Evolutionary conservation across 306 rosid genomes (phyloP).

Genomic region (Cucurbita maxima): DNA sequence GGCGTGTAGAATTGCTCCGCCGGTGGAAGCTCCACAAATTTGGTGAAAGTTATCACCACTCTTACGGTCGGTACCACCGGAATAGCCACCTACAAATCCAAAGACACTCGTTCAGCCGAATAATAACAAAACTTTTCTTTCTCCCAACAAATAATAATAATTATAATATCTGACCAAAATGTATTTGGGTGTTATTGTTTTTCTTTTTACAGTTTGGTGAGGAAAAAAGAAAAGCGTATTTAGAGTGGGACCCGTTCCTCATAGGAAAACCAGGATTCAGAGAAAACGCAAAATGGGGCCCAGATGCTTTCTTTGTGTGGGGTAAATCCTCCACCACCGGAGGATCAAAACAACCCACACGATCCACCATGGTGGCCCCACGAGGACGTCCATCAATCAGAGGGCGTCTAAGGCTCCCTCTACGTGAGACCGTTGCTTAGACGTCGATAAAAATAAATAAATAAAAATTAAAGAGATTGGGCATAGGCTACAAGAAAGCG

Average conservation of each 20-base stretch:
- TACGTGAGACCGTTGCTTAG: conserved; percentile 9
- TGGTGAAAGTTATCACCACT: conserved; percentile 88
- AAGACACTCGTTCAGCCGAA: background rate
- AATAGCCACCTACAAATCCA: conserved; percentile 54
- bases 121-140: too few species aligned
- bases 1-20: conserved; percentile 74
- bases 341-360: background rate
- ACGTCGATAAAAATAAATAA: conserved; percentile 17
- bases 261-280: background rate
- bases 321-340: background rate
- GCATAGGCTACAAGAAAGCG: background rate
- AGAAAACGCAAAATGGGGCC: background rate
- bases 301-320: background rate
- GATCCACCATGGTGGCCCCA: conserved; percentile 9
- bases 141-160: too few species aligned
- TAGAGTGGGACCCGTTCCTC: background rate
- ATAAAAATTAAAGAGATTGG: background rate
- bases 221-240: background rate
- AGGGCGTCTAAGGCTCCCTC: background rate
- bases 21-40: conserved; percentile 76
- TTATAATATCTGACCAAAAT: background rate
- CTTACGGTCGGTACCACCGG: conserved; percentile 96
- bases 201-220: background rate
- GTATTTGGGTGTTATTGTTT: background rate
- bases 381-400: conserved; percentile 19